Conservation (phyloP, 805 yeast genomes). For the Pichia thaimueangensis region DNA sequence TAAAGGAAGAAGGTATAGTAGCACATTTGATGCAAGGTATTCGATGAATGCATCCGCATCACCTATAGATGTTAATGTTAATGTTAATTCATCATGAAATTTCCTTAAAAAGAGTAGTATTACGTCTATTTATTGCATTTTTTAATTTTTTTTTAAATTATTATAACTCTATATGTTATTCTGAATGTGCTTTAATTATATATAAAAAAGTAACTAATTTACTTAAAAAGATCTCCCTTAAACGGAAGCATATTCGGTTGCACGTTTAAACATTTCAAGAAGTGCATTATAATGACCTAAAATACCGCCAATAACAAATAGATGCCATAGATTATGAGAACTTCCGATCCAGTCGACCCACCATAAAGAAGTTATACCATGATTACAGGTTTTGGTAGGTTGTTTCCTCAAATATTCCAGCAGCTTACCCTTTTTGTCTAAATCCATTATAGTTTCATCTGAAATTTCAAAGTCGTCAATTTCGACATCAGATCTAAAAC, state of each 20-base stretch:
- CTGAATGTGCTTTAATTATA: too few species aligned
- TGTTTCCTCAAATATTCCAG: constrained; percentile 35
- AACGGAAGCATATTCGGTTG: constrained; percentile 3
- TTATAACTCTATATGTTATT: neutral
- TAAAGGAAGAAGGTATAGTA: neutral
- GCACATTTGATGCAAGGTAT: constrained; percentile 10
- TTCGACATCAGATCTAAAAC: constrained; percentile 68
- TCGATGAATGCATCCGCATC: constrained; percentile 9
- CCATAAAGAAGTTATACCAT: constrained; percentile 54
- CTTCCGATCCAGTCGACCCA: constrained; percentile 74
- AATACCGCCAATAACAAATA: constrained; percentile 85
- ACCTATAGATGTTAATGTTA: constrained; percentile 8
- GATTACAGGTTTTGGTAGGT: constrained; percentile 32
- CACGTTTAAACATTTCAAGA: constrained; percentile 54
- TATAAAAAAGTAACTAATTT: too few species aligned
- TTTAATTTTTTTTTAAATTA: too few species aligned
- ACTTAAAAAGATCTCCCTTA: neutral
- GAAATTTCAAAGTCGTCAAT: constrained; percentile 38
- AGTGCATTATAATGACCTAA: constrained; percentile 81
- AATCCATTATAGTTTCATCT: constrained; percentile 28
- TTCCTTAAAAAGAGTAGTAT: too few species aligned
- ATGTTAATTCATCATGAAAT: too few species aligned
- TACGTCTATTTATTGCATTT: too few species aligned
- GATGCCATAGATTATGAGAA: constrained; percentile 93
- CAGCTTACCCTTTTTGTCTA: constrained; percentile 24